Evolutionary conservation across 2,329 filamentous ascomycete species (phyloP).

Genomic region (Arthroderma sp.): DNA sequence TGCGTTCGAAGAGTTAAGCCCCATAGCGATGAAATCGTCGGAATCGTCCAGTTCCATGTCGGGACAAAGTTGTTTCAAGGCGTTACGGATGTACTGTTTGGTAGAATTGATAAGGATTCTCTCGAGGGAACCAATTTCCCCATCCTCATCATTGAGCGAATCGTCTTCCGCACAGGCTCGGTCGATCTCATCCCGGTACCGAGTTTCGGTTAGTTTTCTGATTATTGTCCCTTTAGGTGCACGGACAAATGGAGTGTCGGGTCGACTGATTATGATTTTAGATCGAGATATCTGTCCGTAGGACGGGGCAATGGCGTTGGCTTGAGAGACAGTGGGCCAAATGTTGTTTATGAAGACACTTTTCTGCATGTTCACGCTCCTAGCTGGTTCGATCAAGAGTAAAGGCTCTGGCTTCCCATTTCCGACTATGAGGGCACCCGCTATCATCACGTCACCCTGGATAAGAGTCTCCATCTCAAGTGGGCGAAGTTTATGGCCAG

Average conservation of each 20-base stretch:
- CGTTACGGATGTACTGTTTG: background rate
- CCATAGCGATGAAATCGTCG: conserved; percentile 11
- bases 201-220: conserved; percentile 9
- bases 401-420: conserved; percentile 10
- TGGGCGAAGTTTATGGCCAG: conserved; percentile 10
- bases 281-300: conserved; percentile 11
- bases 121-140: background rate
- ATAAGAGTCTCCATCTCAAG: conserved; percentile 11
- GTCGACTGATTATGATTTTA: conserved; percentile 1
- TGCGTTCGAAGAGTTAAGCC: conserved; percentile 13
- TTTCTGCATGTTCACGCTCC: background rate
- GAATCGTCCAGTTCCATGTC: background rate
- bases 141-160: background rate
- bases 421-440: conserved; percentile 10
- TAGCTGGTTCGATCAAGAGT: conserved; percentile 10
- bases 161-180: background rate
- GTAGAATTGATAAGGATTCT: background rate
- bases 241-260: conserved; percentile 8
- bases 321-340: conserved; percentile 9
- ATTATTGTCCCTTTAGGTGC: conserved; percentile 10
- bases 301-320: conserved; percentile 8
- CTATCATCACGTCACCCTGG: conserved; percentile 6
- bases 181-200: conserved; percentile 11
- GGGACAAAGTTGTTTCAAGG: background rate
- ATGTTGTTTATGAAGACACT: conserved; percentile 11